Evolutionary conservation across 495 filamentous ascomycete species (phyloP).

Genomic region (Penicillium desertorum): DNA sequence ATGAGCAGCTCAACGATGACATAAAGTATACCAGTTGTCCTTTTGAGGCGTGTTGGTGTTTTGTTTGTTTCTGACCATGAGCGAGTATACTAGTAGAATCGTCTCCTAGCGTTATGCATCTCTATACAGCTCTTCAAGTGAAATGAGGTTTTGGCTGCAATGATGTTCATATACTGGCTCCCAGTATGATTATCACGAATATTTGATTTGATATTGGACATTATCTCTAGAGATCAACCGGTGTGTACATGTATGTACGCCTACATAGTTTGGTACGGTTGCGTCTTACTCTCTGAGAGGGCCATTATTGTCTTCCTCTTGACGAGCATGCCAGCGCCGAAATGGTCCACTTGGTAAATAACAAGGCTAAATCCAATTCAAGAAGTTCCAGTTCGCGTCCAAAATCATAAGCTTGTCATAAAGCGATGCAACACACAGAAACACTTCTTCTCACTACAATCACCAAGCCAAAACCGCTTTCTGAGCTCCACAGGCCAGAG

Average conservation of each 20-base stretch:
- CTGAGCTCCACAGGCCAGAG: slow-evolving; percentile 28
- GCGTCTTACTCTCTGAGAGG: neutral
- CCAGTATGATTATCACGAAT: slow-evolving; percentile 11
- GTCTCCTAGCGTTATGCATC: slow-evolving; percentile 26
- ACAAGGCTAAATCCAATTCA: neutral
- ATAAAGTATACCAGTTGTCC: neutral
- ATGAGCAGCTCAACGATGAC: too few species aligned
- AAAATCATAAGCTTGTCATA: neutral
- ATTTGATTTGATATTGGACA: neutral
- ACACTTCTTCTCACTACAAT: neutral
- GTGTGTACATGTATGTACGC: neutral
- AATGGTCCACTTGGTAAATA: neutral
- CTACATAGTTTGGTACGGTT: neutral
- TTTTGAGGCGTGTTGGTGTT: slow-evolving; percentile 2
- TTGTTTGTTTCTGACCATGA: slow-evolving; percentile 10
- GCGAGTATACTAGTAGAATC: slow-evolving; percentile 26
- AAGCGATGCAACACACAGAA: neutral
- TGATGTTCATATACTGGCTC: neutral
- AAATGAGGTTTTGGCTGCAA: neutral
- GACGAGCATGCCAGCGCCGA: too few species aligned
- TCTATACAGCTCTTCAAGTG: slow-evolving; percentile 11
- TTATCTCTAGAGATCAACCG: neutral
- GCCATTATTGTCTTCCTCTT: too few species aligned
- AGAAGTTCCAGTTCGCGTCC: neutral
- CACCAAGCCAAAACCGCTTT: slow-evolving; percentile 33